phyloP scores from a whole-genome alignment of 2,329 filamentous ascomycete genomes.

The Diaporthe sp. region DNA sequence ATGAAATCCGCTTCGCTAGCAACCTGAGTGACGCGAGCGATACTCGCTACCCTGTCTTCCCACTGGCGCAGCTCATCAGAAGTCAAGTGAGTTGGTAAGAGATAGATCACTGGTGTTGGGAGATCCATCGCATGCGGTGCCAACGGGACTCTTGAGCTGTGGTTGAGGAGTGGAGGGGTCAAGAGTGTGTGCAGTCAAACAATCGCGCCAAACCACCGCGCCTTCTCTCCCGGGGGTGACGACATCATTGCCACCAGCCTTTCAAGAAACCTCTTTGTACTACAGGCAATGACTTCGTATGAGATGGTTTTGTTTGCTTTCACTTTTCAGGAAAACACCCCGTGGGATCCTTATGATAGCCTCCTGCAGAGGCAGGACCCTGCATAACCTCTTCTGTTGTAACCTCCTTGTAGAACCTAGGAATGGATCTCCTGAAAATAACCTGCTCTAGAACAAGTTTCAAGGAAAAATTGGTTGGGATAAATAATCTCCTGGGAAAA shows the following conservation, averaged over 20 bases:
- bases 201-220: background rate
- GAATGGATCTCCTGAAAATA: background rate
- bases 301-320: too few relatives aligned
- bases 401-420: background rate
- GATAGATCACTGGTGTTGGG: slow-evolving; percentile 74
- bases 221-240: background rate
- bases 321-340: background rate
- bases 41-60: slow-evolving; percentile 73
- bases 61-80: slow-evolving; percentile 73
- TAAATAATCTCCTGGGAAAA: too few relatives aligned
- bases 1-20: slow-evolving; percentile 79
- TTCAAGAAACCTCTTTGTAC: background rate
- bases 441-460: background rate
- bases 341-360: background rate
- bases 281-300: background rate
- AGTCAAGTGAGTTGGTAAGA: slow-evolving; percentile 79
- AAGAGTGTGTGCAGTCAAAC: background rate
- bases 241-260: background rate
- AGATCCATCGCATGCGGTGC: slow-evolving; percentile 47
- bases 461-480: background rate
- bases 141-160: background rate
- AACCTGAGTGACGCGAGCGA: slow-evolving; percentile 84
- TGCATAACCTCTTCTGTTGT: background rate
- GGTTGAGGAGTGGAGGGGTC: background rate
- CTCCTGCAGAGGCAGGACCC: background rate